phyloP scores from a whole-genome alignment of 208 protist genomes.

The Leishmania mexicana region DNA sequence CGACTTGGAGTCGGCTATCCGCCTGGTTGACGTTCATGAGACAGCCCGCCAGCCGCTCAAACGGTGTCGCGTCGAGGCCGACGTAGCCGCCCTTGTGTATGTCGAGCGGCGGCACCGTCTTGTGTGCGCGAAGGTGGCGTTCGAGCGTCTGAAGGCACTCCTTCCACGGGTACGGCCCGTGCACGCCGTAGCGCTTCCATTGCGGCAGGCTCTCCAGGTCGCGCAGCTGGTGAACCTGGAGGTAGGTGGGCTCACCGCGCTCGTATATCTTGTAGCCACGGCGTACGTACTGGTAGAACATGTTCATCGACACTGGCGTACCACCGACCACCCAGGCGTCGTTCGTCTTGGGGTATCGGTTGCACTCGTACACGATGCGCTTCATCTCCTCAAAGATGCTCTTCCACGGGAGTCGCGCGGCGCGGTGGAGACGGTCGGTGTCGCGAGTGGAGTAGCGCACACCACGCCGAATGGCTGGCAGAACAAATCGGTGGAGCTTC shows the following conservation, averaged over 20 bases:
- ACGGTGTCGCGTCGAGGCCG: slow-evolving; percentile 77
- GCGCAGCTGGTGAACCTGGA: slow-evolving; percentile 69
- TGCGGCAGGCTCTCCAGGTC: slow-evolving; percentile 72
- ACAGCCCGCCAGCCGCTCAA: slow-evolving; percentile 64
- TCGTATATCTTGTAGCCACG: slow-evolving; percentile 61
- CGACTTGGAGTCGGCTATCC: slow-evolving; percentile 45
- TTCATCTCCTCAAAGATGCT: slow-evolving; percentile 65
- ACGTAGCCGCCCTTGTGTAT: slow-evolving; percentile 84
- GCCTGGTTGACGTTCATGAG: slow-evolving; percentile 84
- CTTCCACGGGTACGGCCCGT: slow-evolving; percentile 77
- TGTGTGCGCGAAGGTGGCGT: slow-evolving; percentile 33
- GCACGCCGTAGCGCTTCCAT: slow-evolving; percentile 63
- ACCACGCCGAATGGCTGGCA: slow-evolving; percentile 72
- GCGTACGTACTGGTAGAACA: slow-evolving; percentile 74
- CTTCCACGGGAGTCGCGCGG: slow-evolving; percentile 69
- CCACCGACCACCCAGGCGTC: slow-evolving; percentile 80
- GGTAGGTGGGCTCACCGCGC: slow-evolving; percentile 46
- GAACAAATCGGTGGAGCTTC: slow-evolving; percentile 56
- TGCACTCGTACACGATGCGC: slow-evolving; percentile 72
- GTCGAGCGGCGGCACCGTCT: slow-evolving; percentile 50
- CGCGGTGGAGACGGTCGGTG: slow-evolving; percentile 67
- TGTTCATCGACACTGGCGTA: slow-evolving; percentile 69
- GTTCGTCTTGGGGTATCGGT: slow-evolving; percentile 82
- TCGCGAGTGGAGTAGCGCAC: slow-evolving; percentile 70
- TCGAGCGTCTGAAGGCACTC: slow-evolving; percentile 69